phyloP scores from a whole-genome alignment of 805 yeast genomes.

The Wickerhamomyces rabaulensis region DNA sequence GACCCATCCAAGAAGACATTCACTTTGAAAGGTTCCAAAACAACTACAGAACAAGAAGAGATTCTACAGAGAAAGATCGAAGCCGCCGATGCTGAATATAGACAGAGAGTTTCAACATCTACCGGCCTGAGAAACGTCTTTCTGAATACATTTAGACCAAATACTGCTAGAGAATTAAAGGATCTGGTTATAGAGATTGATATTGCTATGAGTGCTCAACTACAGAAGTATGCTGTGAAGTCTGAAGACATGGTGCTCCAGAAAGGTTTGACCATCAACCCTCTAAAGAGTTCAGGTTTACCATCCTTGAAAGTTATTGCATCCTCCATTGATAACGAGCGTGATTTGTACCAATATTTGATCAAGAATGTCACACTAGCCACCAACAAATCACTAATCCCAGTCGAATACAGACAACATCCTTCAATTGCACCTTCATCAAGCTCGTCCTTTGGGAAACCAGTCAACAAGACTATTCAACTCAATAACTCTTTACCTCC shows the following conservation, averaged over 20 bases:
- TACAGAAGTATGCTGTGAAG: constrained; percentile 85
- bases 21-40: constrained; percentile 71
- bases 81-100: constrained; percentile 81
- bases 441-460: constrained; percentile 17
- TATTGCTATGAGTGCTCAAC: constrained; percentile 81
- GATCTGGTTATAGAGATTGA: constrained; percentile 82
- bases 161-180: constrained; percentile 61
- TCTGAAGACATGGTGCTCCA: constrained; percentile 79
- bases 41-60: constrained; percentile 83
- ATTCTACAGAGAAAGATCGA: constrained; percentile 78
- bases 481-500: constrained; percentile 7
- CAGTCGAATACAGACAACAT: constrained; percentile 69
- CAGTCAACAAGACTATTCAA: constrained; percentile 8
- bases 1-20: constrained; percentile 85
- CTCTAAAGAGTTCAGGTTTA: constrained; percentile 48
- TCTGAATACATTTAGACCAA: constrained; percentile 71
- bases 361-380: constrained; percentile 35
- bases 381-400: constrained; percentile 40
- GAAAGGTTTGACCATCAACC: constrained; percentile 77
- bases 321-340: constrained; percentile 73
- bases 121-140: constrained; percentile 71
- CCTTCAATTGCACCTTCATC: constrained; percentile 44
- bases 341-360: constrained; percentile 69
- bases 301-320: constrained; percentile 77
- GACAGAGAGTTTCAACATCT: constrained; percentile 66